Evolutionary conservation across 2,329 filamentous ascomycete species (phyloP).

Genomic region (Akanthomyces dipterigenus): DNA sequence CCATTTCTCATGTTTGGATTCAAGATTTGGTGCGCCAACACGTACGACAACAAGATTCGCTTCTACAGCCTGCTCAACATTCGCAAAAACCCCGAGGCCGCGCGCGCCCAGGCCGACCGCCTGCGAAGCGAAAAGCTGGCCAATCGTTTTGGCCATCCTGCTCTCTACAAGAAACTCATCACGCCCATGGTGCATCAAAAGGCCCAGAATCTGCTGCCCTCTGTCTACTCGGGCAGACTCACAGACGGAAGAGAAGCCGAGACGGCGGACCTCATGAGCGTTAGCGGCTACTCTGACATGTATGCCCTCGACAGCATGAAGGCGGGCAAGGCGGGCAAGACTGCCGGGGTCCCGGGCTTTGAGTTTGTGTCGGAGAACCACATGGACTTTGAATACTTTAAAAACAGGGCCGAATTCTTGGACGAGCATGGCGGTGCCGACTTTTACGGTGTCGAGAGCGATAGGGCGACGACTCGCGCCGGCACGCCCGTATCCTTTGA

Average conservation of each 20-base stretch:
- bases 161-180: constrained; percentile 79
- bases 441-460: constrained; percentile 52
- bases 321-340: constrained; percentile 41
- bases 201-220: constrained; percentile 77
- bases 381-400: constrained; percentile 88
- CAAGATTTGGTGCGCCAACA: constrained; percentile 73
- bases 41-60: constrained; percentile 72
- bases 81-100: constrained; percentile 37
- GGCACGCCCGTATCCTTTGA: constrained; percentile 53
- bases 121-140: constrained; percentile 62
- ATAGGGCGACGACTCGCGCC: constrained; percentile 41
- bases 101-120: constrained; percentile 43
- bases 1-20: constrained; percentile 74
- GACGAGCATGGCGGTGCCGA: constrained; percentile 78
- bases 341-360: constrained; percentile 58
- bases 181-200: constrained; percentile 94
- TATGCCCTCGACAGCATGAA: constrained; percentile 77
- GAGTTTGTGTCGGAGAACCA: constrained; percentile 82
- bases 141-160: constrained; percentile 82
- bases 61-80: constrained; percentile 68
- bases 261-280: constrained; percentile 48
- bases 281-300: constrained; percentile 75
- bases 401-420: constrained; percentile 80
- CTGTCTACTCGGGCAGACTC: constrained; percentile 77
- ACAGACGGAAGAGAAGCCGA: constrained; percentile 56